phyloP scores from a whole-genome alignment of 331 rosid species.

The Acacia pycnantha region DNA sequence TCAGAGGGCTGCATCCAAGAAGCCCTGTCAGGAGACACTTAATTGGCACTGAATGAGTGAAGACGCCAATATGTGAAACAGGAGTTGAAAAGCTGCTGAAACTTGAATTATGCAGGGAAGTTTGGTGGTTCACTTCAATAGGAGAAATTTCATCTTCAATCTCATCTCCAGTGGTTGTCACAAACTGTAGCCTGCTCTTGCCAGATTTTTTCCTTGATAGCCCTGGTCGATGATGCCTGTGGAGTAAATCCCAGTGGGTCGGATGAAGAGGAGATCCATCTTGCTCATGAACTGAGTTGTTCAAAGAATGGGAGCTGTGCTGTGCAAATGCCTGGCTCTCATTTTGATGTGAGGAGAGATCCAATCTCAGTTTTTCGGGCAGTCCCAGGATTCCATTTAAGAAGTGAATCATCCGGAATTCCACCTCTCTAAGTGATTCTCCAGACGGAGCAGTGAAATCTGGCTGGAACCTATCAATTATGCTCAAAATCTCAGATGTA shows the following conservation, averaged over 20 bases:
- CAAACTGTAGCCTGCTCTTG: conserved; percentile 86
- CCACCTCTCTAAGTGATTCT: conserved; percentile 93
- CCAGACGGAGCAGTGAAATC: conserved; percentile 95
- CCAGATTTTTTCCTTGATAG: conserved; percentile 81
- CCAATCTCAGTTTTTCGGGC: conserved; percentile 73
- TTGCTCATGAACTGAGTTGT: conserved; percentile 68
- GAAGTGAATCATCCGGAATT: conserved; percentile 80
- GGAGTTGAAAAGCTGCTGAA: conserved; percentile 53
- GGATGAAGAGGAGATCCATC: conserved; percentile 60
- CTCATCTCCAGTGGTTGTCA: conserved; percentile 79
- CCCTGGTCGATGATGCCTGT: conserved; percentile 73
- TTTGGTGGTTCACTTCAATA: conserved; percentile 55
- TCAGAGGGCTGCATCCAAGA: conserved; percentile 82
- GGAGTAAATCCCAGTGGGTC: conserved; percentile 66
- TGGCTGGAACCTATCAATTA: conserved; percentile 80
- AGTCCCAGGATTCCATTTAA: conserved; percentile 69
- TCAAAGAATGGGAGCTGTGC: conserved; percentile 55
- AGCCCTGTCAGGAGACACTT: conserved; percentile 87
- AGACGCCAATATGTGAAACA: conserved; percentile 65
- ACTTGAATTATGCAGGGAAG: conserved; percentile 51
- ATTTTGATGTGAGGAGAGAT: conserved; percentile 53
- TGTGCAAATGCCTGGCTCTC: conserved; percentile 60
- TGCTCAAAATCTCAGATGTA: conserved; percentile 67
- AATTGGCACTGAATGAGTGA: conserved; percentile 81
- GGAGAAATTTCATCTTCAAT: conserved; percentile 74